Conservation (phyloP, 352 stramenopile genomes). For the Globisporangium irregulare region DNA sequence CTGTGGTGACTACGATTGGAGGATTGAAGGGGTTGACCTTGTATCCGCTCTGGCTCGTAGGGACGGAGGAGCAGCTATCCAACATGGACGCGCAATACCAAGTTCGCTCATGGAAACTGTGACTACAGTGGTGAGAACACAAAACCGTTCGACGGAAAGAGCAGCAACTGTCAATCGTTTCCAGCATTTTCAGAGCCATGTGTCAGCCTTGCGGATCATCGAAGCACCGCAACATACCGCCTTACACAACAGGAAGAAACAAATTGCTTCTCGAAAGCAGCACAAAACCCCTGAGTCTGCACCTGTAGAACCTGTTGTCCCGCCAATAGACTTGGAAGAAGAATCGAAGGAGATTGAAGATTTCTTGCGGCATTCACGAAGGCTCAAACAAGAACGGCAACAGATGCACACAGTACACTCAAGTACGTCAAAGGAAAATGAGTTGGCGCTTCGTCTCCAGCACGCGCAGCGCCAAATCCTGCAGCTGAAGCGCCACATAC, state of each 20-base stretch:
- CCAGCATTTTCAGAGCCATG: slow-evolving; percentile 32
- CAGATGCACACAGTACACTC: slow-evolving; percentile 23
- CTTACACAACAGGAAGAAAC: background rate
- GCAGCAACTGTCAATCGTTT: slow-evolving; percentile 24
- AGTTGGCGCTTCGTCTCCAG: slow-evolving; percentile 61
- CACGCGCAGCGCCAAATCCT: slow-evolving; percentile 71
- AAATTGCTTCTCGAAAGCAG: slow-evolving; percentile 7
- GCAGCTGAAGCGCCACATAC: slow-evolving; percentile 61
- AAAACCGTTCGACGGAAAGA: background rate
- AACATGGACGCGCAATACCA: background rate
- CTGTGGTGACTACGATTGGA: background rate
- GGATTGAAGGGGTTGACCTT: background rate
- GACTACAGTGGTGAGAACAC: background rate
- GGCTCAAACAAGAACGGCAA: slow-evolving; percentile 28
- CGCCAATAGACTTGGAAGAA: slow-evolving; percentile 35
- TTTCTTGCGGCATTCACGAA: slow-evolving; percentile 43
- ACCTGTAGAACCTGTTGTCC: slow-evolving; percentile 18
- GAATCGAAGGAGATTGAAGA: slow-evolving; percentile 61
- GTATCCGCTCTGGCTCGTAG: background rate
- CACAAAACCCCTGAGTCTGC: slow-evolving; percentile 1
- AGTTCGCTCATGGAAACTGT: background rate
- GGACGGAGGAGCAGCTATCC: slow-evolving; percentile 1
- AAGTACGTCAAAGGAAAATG: slow-evolving; percentile 51
- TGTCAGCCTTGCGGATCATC: slow-evolving; percentile 32
- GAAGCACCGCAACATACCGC: slow-evolving; percentile 8